A percentile compares a stretch with the other conserved stretches of the same genome.
These are phyloP conservation scores for Metschnikowia gelsemii DNA, from an alignment of 805 yeast species.

Conservation along the genomic window DNA sequence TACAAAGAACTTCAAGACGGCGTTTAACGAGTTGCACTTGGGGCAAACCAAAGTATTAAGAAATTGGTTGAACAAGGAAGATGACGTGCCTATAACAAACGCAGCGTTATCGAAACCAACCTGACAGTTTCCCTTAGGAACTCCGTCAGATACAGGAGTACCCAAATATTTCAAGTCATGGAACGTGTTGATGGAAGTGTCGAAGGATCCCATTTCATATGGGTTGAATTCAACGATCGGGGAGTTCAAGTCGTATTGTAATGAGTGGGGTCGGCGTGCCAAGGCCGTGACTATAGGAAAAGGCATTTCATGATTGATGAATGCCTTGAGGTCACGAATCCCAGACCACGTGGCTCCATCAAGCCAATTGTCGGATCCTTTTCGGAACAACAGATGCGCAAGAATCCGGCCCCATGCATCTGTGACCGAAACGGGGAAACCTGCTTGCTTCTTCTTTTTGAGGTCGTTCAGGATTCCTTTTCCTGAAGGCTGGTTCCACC, in stretches of 20 bases:
- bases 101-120: slow-evolving; percentile 42
- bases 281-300: slow-evolving; percentile 39
- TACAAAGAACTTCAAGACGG: slow-evolving; percentile 27
- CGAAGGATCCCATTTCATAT: slow-evolving; percentile 44
- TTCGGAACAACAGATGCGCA: slow-evolving; percentile 59
- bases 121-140: slow-evolving; percentile 29
- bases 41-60: slow-evolving; percentile 37
- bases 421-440: slow-evolving; percentile 64
- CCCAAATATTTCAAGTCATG: slow-evolving; percentile 40
- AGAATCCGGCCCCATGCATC: slow-evolving; percentile 81
- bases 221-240: slow-evolving; percentile 43
- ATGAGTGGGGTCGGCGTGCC: slow-evolving; percentile 36
- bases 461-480: slow-evolving; percentile 53
- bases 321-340: slow-evolving; percentile 27
- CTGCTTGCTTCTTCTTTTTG: slow-evolving; percentile 49
- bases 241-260: slow-evolving; percentile 33
- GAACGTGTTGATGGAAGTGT: slow-evolving; percentile 38
- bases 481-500: slow-evolving; percentile 37
- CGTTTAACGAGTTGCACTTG: slow-evolving; percentile 27
- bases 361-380: slow-evolving; percentile 27
- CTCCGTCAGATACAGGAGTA: slow-evolving; percentile 33
- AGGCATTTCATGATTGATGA: slow-evolving; percentile 40
- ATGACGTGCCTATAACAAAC: slow-evolving; percentile 39
- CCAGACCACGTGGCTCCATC: slow-evolving; percentile 35
- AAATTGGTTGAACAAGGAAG: slow-evolving; percentile 39